Percentiles rank a stretch among this genome's conserved stretches.
phyloP scores from a whole-genome alignment of 257 asterid species.

The Verbena officinalis region DNA sequence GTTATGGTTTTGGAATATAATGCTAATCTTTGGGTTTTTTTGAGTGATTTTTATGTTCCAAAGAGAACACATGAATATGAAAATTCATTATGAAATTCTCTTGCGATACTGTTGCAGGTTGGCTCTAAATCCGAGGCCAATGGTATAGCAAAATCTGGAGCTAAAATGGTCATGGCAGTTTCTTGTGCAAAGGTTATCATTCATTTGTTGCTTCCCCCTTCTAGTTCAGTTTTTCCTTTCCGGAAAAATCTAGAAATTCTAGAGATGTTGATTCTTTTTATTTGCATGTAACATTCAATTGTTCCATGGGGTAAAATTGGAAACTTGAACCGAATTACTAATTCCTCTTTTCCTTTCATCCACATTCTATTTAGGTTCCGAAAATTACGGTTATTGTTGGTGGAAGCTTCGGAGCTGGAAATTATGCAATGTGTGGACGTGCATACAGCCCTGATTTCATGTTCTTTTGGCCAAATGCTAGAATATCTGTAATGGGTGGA shows the following conservation, averaged over 20 bases:
- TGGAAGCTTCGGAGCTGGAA: constrained; percentile 99
- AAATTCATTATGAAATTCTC: constrained; percentile 5
- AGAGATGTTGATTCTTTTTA: neutral
- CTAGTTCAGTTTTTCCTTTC: neutral
- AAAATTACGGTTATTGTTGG: constrained; percentile 85
- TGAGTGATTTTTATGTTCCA: constrained; percentile 5
- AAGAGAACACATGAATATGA: constrained; percentile 17
- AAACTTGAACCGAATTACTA: neutral
- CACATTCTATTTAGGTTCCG: constrained; percentile 64
- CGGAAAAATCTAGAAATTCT: constrained; percentile 10
- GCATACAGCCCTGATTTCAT: constrained; percentile 91
- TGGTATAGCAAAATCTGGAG: constrained; percentile 99
- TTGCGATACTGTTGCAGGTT: constrained; percentile 56
- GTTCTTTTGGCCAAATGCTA: constrained; percentile 98
- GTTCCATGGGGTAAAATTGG: neutral
- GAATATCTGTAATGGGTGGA: constrained; percentile 99
- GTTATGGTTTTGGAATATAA: too few relatives aligned
- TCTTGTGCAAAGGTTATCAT: constrained; percentile 87
- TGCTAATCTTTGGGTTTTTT: too few relatives aligned
- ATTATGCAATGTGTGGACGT: constrained; percentile 99
- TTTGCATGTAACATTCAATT: constrained; percentile 11
- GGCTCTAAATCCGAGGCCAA: constrained; percentile 98
- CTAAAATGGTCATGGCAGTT: constrained; percentile 99
- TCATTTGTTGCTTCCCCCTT: neutral
- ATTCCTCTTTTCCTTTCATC: constrained; percentile 19